Conservation (phyloP, 1,139 yeast genomes). For the Candida sanyaensis region DNA sequence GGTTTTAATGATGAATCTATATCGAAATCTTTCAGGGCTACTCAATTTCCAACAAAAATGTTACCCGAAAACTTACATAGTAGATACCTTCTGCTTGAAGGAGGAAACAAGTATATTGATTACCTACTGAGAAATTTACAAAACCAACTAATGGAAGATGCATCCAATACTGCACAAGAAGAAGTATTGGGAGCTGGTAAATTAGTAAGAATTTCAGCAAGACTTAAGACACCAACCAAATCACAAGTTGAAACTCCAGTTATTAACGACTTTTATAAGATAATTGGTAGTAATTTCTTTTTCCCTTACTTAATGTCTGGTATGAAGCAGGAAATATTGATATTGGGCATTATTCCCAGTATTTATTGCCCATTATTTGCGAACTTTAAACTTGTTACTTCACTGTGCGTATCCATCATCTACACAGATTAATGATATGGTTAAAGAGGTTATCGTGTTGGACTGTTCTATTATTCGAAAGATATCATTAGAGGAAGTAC, state of each 20-base stretch:
- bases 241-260: constrained; percentile 14
- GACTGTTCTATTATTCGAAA: constrained; percentile 27
- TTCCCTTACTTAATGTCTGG: constrained; percentile 63
- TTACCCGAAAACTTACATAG: constrained; percentile 52
- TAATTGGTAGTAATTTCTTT: constrained; percentile 49
- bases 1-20: constrained; percentile 55
- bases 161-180: constrained; percentile 44
- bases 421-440: constrained; percentile 55
- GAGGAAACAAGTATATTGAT: constrained; percentile 8
- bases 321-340: constrained; percentile 44
- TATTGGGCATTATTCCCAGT: constrained; percentile 59
- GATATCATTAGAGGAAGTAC: constrained; percentile 29
- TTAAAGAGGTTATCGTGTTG: constrained; percentile 50
- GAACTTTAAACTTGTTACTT: constrained; percentile 56
- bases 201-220: constrained; percentile 49
- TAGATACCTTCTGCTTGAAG: constrained; percentile 25
- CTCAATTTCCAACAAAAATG: constrained; percentile 38
- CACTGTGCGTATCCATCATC: constrained; percentile 61
- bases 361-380: constrained; percentile 58
- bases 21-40: constrained; percentile 32
- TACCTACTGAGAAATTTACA: constrained; percentile 22
- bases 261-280: constrained; percentile 40
- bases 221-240: constrained; percentile 10
- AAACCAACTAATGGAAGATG: constrained; percentile 34
- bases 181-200: constrained; percentile 44